Evolutionary conservation across 2,329 filamentous ascomycete genomes (phyloP).

Genomic region (Diaporthe humulicola): DNA sequence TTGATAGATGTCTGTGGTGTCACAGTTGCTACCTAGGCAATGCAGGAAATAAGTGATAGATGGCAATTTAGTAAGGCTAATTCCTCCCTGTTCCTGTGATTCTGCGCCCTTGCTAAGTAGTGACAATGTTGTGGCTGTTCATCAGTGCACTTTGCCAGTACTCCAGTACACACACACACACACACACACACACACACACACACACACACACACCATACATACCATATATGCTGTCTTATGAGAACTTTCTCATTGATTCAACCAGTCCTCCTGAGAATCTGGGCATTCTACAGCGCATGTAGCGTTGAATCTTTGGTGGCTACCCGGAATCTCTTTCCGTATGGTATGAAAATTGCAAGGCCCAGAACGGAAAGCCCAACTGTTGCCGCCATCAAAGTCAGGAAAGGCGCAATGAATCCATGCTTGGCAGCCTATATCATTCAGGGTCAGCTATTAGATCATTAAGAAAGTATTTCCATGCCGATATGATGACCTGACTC

Average conservation of each 20-base stretch:
- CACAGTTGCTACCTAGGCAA: neutral
- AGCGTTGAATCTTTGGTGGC: slow-evolving; percentile 48
- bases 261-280: neutral
- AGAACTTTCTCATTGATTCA: neutral
- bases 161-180: neutral
- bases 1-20: too few relatives aligned
- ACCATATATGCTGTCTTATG: neutral
- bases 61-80: neutral
- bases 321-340: slow-evolving; percentile 48
- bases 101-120: neutral
- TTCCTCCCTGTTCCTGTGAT: neutral
- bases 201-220: too few relatives aligned
- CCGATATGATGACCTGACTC: too few relatives aligned
- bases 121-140: neutral
- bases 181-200: too few relatives aligned
- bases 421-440: slow-evolving; percentile 6
- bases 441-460: too few relatives aligned
- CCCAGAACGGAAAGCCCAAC: slow-evolving; percentile 46
- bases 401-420: slow-evolving; percentile 46
- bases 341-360: slow-evolving; percentile 46
- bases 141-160: neutral
- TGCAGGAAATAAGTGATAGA: neutral
- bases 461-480: too few relatives aligned
- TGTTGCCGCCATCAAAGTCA: slow-evolving; percentile 47
- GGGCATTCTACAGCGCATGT: slow-evolving; percentile 43